Conservation (phyloP, 257 asterid genomes). For the Solanum gracilifrons region DNA sequence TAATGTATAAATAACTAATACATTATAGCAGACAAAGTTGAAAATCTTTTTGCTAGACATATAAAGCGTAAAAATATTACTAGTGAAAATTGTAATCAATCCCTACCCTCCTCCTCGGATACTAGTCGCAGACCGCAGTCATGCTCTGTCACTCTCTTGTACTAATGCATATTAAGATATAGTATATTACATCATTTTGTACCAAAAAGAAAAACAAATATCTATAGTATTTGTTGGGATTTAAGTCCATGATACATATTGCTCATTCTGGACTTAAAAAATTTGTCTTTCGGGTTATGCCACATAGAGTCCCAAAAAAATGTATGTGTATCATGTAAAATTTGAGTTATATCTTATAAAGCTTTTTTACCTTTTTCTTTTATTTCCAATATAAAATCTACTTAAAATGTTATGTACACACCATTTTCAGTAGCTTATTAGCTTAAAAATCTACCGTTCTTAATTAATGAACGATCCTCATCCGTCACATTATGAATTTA, state of each 20-base stretch:
- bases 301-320: neutral
- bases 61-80: too few species aligned
- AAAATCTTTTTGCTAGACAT: neutral
- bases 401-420: neutral
- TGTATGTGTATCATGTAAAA: neutral
- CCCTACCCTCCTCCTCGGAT: too few species aligned
- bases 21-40: neutral
- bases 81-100: too few species aligned
- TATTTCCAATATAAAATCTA: neutral
- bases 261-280: neutral
- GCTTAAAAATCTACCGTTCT: neutral
- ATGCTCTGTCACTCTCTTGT: too few species aligned
- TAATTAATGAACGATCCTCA: neutral
- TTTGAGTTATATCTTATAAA: neutral
- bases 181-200: too few species aligned
- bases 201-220: too few species aligned
- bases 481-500: neutral
- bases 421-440: neutral
- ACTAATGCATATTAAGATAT: too few species aligned
- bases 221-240: too few species aligned
- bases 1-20: neutral
- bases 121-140: too few species aligned
- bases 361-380: neutral
- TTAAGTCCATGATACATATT: neutral
- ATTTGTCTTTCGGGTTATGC: neutral